Evolutionary conservation across 2,329 filamentous ascomycete genomes (phyloP).

Genomic region (Aspergillus fischeri): DNA sequence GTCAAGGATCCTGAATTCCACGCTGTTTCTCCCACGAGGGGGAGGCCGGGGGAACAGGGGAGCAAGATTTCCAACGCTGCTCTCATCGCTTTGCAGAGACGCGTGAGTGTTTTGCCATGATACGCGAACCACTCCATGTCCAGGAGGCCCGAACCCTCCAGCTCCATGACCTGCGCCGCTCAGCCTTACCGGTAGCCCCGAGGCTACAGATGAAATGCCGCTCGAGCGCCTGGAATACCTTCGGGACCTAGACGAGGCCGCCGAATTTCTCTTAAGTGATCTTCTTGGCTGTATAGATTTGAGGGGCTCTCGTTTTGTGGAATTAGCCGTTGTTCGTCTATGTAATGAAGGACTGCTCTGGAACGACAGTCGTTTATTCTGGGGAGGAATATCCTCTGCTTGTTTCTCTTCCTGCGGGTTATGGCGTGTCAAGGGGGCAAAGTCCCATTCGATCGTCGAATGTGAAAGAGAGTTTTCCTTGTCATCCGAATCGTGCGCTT

Average conservation of each 20-base stretch:
- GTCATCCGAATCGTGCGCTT: slow-evolving; percentile 13
- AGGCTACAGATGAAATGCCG: slow-evolving; percentile 33
- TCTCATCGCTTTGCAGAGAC: slow-evolving; percentile 34
- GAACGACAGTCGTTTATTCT: slow-evolving; percentile 26
- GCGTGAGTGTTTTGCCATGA: slow-evolving; percentile 37
- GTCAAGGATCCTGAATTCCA: slow-evolving; percentile 10
- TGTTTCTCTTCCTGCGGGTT: slow-evolving; percentile 20
- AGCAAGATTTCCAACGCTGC: slow-evolving; percentile 31
- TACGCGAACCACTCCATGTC: slow-evolving; percentile 29
- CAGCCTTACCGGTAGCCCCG: slow-evolving; percentile 36
- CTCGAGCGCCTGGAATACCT: slow-evolving; percentile 37
- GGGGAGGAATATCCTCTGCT: slow-evolving; percentile 14
- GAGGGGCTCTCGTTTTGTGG: slow-evolving; percentile 32
- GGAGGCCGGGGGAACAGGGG: slow-evolving; percentile 36
- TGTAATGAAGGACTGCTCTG: slow-evolving; percentile 27
- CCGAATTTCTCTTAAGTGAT: slow-evolving; percentile 34
- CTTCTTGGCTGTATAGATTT: slow-evolving; percentile 32
- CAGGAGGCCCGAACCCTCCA: slow-evolving; percentile 35
- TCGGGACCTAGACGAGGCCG: slow-evolving; percentile 32
- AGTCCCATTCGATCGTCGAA: slow-evolving; percentile 29
- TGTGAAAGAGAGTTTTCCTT: slow-evolving; percentile 25
- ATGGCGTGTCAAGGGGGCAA: slow-evolving; percentile 21
- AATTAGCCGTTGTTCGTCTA: slow-evolving; percentile 25
- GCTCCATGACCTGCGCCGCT: slow-evolving; percentile 42
- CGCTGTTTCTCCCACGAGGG: slow-evolving; percentile 22